These are phyloP conservation scores for Populus simonii DNA, from an alignment of 345 rosid species.

Conservation along the genomic window DNA sequence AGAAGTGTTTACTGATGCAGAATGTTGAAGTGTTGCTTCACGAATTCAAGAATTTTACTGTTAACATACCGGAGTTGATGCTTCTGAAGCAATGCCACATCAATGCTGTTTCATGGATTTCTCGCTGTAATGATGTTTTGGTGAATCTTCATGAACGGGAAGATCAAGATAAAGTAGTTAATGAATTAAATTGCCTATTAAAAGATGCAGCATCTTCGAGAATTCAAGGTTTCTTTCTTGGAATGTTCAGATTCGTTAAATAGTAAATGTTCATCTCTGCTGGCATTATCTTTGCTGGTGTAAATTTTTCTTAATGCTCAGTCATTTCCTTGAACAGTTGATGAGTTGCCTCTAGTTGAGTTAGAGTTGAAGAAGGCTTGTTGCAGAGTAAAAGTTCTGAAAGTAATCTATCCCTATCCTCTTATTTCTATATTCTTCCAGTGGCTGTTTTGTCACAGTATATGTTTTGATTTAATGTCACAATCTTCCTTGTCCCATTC, in stretches of 20 bases:
- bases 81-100: conserved; percentile 62
- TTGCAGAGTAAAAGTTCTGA: conserved; percentile 71
- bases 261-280: conserved; percentile 1
- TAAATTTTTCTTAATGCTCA: conserved; percentile 8
- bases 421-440: not conserved
- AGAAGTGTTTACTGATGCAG: conserved; percentile 37
- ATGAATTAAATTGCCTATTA: conserved; percentile 57
- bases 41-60: conserved; percentile 45
- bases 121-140: conserved; percentile 48
- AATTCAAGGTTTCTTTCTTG: conserved; percentile 56
- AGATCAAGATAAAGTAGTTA: conserved; percentile 58
- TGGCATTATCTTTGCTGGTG: conserved; percentile 6
- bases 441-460: not conserved
- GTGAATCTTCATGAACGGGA: conserved; percentile 44
- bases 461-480: conserved; percentile 8
- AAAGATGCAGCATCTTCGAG: conserved; percentile 63
- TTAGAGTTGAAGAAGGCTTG: conserved; percentile 78
- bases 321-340: conserved; percentile 43
- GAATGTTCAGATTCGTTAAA: conserved; percentile 1
- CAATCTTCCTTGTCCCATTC: not conserved
- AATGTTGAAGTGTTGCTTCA: conserved; percentile 53
- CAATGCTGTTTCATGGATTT: conserved; percentile 57
- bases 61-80: conserved; percentile 64
- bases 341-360: conserved; percentile 63
- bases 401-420: conserved; percentile 37